Base-by-base conservation (phyloP, 257 asterid species). In the Solanum stenotomum region DNA sequence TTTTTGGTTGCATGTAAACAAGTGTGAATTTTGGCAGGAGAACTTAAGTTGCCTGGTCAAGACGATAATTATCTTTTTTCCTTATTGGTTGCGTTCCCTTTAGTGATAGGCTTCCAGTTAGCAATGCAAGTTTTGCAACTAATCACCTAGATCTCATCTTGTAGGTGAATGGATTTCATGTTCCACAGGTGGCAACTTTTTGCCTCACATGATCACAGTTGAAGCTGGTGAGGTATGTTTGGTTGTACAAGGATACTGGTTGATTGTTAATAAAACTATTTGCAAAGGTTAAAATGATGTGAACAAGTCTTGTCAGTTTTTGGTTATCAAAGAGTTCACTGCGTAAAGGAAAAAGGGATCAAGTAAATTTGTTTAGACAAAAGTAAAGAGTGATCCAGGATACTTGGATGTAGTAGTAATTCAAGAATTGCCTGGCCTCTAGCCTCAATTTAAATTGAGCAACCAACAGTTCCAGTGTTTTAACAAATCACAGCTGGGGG, bases 181-280 rank as follows among this genome's bases (percentile, higher is more conserved):
- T 91, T 88, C 92, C 23, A 94, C 96, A 16, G 98, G 98, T 76
- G 95, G 94, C 38, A 91, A 89, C 91, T 95, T 95, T 89, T 88
- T 93, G 88, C 96, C 98, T 12, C 98, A 95, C 83, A 85, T 93
- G 88, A 90, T 95, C 49, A 90, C 92, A 22, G 94, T 94, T 87
- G 91, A 95, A 82, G 84, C 93, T 79, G 98, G 98, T 35, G 98
- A 96, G 98, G 98, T 96, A 90, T 52, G 89, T 85, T 81, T 87
- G 27, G 22, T 40, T 34, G 25, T 87, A 67, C 27, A n/a, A 22
- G 35, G 10, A 52, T 52, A 49, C 59, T 49, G 59, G 59, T 49
- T 70, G 23, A 6, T 70, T 31, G 13, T 71, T 33, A 18, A 31
- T 67, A 33, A 4, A 16, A 71, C 79, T 71, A 71, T 4, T 18